A percentile compares a stretch with the other conserved stretches of the same genome.
phyloP scores from a whole-genome alignment of 2,329 filamentous ascomycete genomes.

The Ustulina deusta region DNA sequence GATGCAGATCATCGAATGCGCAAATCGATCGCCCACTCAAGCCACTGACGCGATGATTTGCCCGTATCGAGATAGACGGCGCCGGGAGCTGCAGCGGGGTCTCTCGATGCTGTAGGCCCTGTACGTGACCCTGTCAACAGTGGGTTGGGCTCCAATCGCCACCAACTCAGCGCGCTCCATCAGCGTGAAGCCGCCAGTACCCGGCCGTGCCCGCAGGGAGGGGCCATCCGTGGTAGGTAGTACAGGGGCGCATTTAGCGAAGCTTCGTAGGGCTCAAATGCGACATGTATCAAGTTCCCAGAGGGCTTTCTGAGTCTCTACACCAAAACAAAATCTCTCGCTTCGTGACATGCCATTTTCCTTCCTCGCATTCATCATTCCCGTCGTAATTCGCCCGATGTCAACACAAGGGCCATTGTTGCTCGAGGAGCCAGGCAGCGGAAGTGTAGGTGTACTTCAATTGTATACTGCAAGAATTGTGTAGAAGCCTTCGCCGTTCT shows the following conservation, averaged over 20 bases:
- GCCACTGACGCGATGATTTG: slow-evolving; percentile 21
- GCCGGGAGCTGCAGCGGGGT: slow-evolving; percentile 1
- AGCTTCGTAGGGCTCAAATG: slow-evolving; percentile 6
- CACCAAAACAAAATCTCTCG: too few relatives aligned
- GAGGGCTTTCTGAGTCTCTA: background rate
- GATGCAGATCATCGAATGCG: slow-evolving; percentile 30
- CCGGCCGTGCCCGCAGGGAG: background rate
- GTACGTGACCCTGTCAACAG: background rate
- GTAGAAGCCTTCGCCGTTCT: background rate
- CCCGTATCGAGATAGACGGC: background rate
- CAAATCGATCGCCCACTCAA: slow-evolving; percentile 14
- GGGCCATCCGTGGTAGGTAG: background rate
- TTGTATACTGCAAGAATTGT: background rate
- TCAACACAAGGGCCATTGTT: background rate
- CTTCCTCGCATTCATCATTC: background rate
- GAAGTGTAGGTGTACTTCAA: background rate
- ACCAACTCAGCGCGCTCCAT: slow-evolving; percentile 15
- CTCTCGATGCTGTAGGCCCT: background rate
- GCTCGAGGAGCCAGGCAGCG: background rate
- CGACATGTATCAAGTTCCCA: background rate
- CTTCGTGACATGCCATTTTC: too few relatives aligned
- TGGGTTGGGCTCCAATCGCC: slow-evolving; percentile 1
- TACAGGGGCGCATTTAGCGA: background rate
- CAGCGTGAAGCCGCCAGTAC: slow-evolving; percentile 27
- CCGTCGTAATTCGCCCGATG: background rate